Conservation (phyloP, 257 asterid species). For the Galeopsis tetrahit region DNA sequence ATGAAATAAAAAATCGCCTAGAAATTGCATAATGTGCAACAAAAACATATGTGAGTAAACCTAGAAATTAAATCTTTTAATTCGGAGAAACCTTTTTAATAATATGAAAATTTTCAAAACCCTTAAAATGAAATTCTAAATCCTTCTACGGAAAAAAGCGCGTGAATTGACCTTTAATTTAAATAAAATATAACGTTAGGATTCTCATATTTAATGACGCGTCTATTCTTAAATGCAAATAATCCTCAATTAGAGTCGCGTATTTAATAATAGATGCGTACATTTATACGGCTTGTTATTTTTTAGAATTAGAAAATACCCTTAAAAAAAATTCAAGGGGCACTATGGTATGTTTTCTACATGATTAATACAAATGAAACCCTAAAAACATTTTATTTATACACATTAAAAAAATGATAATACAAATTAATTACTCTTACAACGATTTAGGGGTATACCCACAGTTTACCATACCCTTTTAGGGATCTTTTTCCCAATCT, state of each 20-base stretch:
- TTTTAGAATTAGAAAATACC: background rate
- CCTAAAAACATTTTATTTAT: constrained; percentile 32
- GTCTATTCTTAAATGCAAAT: background rate
- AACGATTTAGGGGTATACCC: constrained; percentile 48
- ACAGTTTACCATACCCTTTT: constrained; percentile 44
- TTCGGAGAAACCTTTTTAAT: too few relatives aligned
- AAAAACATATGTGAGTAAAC: background rate
- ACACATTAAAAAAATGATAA: background rate
- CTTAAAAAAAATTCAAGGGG: background rate
- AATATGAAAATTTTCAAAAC: too few relatives aligned
- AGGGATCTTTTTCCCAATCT: constrained; percentile 46
- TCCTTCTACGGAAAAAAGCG: too few relatives aligned
- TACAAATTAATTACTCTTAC: constrained; percentile 12
- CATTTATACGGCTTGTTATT: background rate
- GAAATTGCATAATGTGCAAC: background rate
- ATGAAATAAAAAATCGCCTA: too few relatives aligned
- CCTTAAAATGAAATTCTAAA: too few relatives aligned
- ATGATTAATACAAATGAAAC: constrained; percentile 9
- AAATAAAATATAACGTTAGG: too few relatives aligned
- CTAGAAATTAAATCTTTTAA: too few relatives aligned
- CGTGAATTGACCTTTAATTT: too few relatives aligned
- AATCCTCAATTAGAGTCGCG: background rate
- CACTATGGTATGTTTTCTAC: too few relatives aligned
- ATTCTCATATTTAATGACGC: background rate
- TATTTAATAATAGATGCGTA: background rate